Conservation (phyloP, 192 early-diverging fungal species). For the Entomortierella parvispora region DNA sequence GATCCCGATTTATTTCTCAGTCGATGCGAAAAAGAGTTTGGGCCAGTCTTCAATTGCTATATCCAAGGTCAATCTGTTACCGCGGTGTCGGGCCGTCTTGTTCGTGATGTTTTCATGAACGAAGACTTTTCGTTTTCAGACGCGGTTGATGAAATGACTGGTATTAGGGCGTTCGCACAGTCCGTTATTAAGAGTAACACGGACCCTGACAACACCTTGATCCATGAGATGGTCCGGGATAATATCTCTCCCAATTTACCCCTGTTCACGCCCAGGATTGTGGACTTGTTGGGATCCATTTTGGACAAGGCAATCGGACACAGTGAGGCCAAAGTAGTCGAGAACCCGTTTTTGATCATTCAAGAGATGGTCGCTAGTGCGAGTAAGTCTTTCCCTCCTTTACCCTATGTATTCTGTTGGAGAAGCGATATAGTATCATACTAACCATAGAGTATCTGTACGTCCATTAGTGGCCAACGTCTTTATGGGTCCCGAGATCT, state of each 20-base stretch:
- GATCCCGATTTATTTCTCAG: conserved; percentile 13
- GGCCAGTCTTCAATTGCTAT: conserved; percentile 40
- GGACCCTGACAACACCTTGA: background rate
- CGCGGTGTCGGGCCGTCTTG: conserved; percentile 29
- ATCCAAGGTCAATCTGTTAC: conserved; percentile 22
- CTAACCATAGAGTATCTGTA: background rate
- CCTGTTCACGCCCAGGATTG: conserved; percentile 45
- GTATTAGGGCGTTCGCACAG: conserved; percentile 6
- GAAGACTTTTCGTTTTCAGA: conserved; percentile 32
- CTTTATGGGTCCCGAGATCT: conserved; percentile 33
- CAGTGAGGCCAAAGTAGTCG: conserved; percentile 23
- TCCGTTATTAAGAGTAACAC: conserved; percentile 24
- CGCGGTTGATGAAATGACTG: conserved; percentile 22
- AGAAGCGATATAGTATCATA: background rate
- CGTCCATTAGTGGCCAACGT: conserved; percentile 29
- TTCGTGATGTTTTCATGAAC: conserved; percentile 52
- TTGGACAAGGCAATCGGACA: conserved; percentile 16
- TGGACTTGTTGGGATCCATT: conserved; percentile 5
- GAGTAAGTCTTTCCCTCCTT: conserved; percentile 13
- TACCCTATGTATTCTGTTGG: background rate
- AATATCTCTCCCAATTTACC: conserved; percentile 50
- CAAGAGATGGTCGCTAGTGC: conserved; percentile 53
- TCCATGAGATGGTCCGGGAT: conserved; percentile 39
- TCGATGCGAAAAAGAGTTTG: conserved; percentile 14
- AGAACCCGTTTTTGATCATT: conserved; percentile 28